Conservation (phyloP, 1,284 basidiomycete genomes). For the Wallemia mellicola region DNA sequence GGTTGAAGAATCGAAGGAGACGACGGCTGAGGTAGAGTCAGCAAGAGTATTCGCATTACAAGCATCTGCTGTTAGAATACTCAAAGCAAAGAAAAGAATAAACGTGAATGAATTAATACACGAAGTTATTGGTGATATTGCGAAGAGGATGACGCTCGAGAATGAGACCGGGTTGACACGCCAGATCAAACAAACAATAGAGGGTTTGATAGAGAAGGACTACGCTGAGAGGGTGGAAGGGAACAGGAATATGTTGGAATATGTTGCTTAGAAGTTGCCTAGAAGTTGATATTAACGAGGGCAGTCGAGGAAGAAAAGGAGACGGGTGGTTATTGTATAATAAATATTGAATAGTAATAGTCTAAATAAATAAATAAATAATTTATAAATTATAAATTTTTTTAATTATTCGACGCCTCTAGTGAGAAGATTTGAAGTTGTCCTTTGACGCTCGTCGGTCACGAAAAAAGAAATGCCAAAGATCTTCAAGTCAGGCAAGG, state of each 20-base stretch:
- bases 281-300: too few relatives aligned
- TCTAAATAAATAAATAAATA: too few relatives aligned
- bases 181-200: constrained; percentile 14
- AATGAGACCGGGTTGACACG: constrained; percentile 3
- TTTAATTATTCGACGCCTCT: not conserved
- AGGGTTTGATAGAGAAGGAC: constrained; percentile 12
- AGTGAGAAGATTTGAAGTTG: not conserved
- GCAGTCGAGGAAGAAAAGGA: not conserved
- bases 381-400: not conserved
- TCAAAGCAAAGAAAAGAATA: constrained; percentile 13
- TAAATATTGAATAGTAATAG: too few relatives aligned
- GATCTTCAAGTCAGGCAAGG: constrained; percentile 18
- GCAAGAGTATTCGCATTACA: constrained; percentile 11
- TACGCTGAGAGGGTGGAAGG: constrained; percentile 13
- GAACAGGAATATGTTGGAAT: constrained; percentile 11
- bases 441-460: not conserved
- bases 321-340: too few relatives aligned
- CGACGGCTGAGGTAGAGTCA: constrained; percentile 10
- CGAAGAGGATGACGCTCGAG: constrained; percentile 9
- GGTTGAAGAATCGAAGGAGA: constrained; percentile 11
- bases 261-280: constrained; percentile 9
- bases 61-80: constrained; percentile 13
- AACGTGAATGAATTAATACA: constrained; percentile 11
- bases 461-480: not conserved
- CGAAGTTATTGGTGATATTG: constrained; percentile 12